Percentiles rank a stretch among this genome's conserved stretches.
Evolutionary conservation across 805 yeast genomes (phyloP).

Genomic region (Candida yuanshanica): DNA sequence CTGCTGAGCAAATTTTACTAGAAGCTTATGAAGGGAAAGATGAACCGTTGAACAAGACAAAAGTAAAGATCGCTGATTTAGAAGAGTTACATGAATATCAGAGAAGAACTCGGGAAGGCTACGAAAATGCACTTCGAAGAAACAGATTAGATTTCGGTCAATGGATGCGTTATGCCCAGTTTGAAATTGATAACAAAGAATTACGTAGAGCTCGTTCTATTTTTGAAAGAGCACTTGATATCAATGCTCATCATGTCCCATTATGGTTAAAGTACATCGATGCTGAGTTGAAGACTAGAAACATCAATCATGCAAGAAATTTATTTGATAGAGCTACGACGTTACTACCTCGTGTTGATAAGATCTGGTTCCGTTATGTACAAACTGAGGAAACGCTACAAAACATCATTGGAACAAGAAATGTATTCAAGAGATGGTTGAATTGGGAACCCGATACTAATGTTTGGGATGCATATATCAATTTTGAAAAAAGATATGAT

Average conservation of each 20-base stretch:
- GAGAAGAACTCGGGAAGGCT: constrained; percentile 71
- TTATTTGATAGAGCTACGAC: constrained; percentile 72
- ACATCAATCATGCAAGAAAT: constrained; percentile 85
- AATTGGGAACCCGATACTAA: constrained; percentile 61
- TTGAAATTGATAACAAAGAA: constrained; percentile 81
- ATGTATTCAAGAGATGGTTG: constrained; percentile 74
- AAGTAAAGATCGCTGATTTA: constrained; percentile 56
- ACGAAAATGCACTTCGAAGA: constrained; percentile 79
- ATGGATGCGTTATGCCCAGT: constrained; percentile 88
- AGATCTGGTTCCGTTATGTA: constrained; percentile 81
- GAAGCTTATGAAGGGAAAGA: constrained; percentile 53
- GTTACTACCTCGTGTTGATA: constrained; percentile 71
- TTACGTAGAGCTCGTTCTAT: constrained; percentile 75
- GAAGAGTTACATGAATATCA: constrained; percentile 79
- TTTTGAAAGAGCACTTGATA: constrained; percentile 80
- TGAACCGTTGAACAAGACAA: constrained; percentile 32
- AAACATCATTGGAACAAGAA: constrained; percentile 54
- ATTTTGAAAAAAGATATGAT: constrained; percentile 64
- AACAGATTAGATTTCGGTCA: constrained; percentile 78
- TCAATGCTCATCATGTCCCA: constrained; percentile 69
- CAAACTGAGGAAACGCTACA: constrained; percentile 77
- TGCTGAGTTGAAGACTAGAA: constrained; percentile 63
- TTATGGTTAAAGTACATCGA: constrained; percentile 84
- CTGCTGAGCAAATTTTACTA: constrained; percentile 57
- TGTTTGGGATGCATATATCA: constrained; percentile 73